Evolutionary conservation across 2,329 filamentous ascomycete species (phyloP), one percentile per base, ranked within the genome.

Genomic region (Xylariaceae sp.): DNA sequence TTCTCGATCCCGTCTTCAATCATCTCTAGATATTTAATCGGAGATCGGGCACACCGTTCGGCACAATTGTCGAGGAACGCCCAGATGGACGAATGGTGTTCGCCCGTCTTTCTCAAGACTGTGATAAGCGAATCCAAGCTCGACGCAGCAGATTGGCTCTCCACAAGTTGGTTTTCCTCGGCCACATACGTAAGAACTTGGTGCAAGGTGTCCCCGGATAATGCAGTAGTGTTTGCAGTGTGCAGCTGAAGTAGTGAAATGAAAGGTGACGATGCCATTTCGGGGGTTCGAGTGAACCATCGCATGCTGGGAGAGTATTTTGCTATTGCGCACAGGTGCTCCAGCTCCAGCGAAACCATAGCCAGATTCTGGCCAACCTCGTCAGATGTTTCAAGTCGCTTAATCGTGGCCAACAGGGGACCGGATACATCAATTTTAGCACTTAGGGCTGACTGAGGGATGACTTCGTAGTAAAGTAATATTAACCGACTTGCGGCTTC

Each of bases 341-440:
- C 85, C 27, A 96, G 73, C 67, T 95, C 89, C 61, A 91, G 80
- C 10, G 87, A 67, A 18, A 81, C 74, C 42, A 91, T 72, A 1
- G 76, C 75, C 44, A 75, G 68, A 43, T 76, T 70, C 46, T 74
- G 69, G 3, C 70, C 68, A 42, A 81, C 74, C 39, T 77, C 74
- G 2, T 74, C 68, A 14, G 76, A 71, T 12, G 76, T 68, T 39
- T 86, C 81, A 10, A 89, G 68, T 31, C 76, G 76, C 48, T 79
- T 75, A 41, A 97, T 72, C 1, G 85, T 79, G 51, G 83, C 80
- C 7, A 86, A 83, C 14, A 99, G 76, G 17, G 87, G 78, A 1
- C 86, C 73, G 0, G 92, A 94, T 4, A 95, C 86, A 62, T 97
- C 94, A 61, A 96, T 94, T 57, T 87, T 94, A 58, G 90, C 87